phyloP scores from a whole-genome alignment of 768 basidiomycete genomes.

The Hypsizygus marmoreus region DNA sequence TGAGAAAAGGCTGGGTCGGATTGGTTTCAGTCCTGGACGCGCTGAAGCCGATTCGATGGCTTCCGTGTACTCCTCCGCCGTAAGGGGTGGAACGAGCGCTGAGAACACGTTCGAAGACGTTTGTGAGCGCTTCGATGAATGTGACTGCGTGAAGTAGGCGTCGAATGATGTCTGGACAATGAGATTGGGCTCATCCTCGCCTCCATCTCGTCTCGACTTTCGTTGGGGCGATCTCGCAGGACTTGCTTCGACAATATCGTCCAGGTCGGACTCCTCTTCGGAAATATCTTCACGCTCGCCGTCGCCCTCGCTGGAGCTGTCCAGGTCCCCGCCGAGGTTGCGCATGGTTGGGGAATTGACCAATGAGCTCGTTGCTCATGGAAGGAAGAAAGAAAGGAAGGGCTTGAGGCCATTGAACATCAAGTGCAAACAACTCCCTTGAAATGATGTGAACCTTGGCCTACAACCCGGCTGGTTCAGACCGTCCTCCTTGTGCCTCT shows the following conservation, averaged over 20 bases:
- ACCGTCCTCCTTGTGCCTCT: too few relatives aligned
- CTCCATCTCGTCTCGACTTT: conserved; percentile 14
- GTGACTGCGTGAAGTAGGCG: conserved; percentile 74
- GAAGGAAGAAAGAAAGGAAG: too few relatives aligned
- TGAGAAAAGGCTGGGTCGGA: conserved; percentile 35
- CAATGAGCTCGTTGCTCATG: too few relatives aligned
- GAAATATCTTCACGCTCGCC: conserved; percentile 13
- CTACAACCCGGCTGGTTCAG: too few relatives aligned
- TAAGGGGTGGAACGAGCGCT: conserved; percentile 67
- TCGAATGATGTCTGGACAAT: conserved; percentile 78
- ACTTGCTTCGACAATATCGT: conserved; percentile 9
- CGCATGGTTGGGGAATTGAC: too few relatives aligned
- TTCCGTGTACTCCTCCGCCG: conserved; percentile 59
- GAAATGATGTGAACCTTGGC: too few relatives aligned
- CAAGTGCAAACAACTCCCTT: too few relatives aligned
- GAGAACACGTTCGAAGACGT: conserved; percentile 86
- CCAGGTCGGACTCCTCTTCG: conserved; percentile 18
- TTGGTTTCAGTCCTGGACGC: conserved; percentile 25
- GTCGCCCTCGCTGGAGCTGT: conserved; percentile 14
- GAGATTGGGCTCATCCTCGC: conserved; percentile 23
- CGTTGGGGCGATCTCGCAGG: conserved; percentile 5
- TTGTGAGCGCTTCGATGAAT: conserved; percentile 60
- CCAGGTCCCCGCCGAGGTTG: conserved; percentile 9
- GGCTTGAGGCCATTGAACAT: neutral
- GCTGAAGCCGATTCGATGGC: conserved; percentile 35